These are phyloP conservation scores for Ceratobasidium sp. DNA, from an alignment of 1,284 basidiomycete species.

Conservation along the genomic window DNA sequence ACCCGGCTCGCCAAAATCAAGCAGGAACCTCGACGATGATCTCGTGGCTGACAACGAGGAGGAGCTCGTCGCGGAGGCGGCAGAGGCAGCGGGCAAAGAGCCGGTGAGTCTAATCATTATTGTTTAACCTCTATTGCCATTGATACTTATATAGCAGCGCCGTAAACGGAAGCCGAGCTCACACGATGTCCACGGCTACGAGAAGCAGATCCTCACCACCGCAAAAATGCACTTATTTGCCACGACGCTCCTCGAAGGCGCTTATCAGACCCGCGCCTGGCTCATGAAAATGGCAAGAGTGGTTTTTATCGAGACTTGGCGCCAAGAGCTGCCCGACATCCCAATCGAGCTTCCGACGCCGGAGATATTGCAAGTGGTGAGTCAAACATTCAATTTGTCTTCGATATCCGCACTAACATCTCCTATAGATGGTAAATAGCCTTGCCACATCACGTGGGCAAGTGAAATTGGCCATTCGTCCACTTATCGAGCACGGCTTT, in stretches of 20 bases:
- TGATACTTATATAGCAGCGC: not conserved
- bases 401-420: too few relatives aligned
- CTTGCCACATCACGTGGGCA: not conserved
- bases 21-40: not conserved
- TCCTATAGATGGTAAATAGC: slow-evolving; percentile 12
- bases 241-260: not conserved
- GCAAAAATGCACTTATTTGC: slow-evolving; percentile 15
- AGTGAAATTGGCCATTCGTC: not conserved
- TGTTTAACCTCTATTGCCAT: not conserved
- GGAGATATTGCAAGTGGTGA: slow-evolving; percentile 1
- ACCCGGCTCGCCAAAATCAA: not conserved
- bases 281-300: not conserved
- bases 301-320: slow-evolving; percentile 3
- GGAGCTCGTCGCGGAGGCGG: not conserved
- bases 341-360: not conserved
- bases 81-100: not conserved
- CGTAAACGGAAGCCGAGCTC: slow-evolving; percentile 9
- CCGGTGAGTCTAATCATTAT: not conserved
- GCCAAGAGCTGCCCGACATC: not conserved
- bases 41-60: not conserved
- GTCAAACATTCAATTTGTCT: not conserved
- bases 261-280: not conserved
- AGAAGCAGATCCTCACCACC: not conserved
- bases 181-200: not conserved
- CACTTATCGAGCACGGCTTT: not conserved